These are phyloP conservation scores for Cynanchum wilfordii DNA, from an alignment of 257 asterid species.

Conservation along the genomic window DNA sequence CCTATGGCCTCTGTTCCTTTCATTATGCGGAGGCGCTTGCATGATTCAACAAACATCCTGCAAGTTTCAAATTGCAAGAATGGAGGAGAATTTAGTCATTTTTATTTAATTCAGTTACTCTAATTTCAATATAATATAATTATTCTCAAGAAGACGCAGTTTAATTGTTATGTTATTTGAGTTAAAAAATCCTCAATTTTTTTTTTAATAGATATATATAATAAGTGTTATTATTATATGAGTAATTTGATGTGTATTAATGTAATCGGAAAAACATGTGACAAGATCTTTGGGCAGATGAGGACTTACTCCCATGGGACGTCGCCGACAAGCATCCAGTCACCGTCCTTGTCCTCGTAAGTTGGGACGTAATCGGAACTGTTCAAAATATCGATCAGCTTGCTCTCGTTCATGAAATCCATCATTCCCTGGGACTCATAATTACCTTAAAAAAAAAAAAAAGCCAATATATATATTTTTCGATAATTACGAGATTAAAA, in stretches of 20 bases:
- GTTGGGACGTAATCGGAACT: constrained; percentile 74
- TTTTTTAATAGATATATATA: no score
- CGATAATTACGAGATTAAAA: no score
- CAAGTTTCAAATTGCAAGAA: background rate
- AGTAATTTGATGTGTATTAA: no score
- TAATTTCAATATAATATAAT: no score
- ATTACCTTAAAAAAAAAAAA: background rate
- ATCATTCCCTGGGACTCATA: constrained; percentile 60
- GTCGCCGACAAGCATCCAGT: constrained; percentile 84
- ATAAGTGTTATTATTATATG: no score
- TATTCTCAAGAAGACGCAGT: no score
- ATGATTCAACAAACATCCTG: constrained; percentile 42
- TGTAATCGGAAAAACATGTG: no score
- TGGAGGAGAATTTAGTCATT: background rate
- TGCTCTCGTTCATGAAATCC: constrained; percentile 74
- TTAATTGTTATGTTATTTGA: no score
- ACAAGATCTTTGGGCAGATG: no score
- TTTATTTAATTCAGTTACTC: no score
- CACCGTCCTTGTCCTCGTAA: constrained; percentile 80
- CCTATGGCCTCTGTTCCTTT: constrained; percentile 38
- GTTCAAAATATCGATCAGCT: constrained; percentile 60
- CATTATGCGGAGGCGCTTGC: constrained; percentile 44
- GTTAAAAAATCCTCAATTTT: no score
- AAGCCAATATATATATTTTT: no score
- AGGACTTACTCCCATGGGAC: constrained; percentile 80